phyloP scores from a whole-genome alignment of 2,329 filamentous ascomycete genomes.

The Lecanicillium sp. region DNA sequence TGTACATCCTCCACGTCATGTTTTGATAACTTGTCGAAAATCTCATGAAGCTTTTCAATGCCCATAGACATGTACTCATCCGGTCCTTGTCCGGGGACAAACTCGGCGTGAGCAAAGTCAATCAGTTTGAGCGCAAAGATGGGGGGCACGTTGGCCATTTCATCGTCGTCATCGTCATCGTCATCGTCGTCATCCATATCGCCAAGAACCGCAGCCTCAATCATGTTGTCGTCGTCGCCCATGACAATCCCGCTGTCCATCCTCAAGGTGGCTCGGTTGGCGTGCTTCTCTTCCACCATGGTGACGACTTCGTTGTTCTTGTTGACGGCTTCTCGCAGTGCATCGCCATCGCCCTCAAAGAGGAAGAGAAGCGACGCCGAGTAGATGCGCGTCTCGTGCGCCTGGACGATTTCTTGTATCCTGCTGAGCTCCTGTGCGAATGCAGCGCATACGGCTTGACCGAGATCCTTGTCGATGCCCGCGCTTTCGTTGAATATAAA shows the following conservation, averaged over 20 bases:
- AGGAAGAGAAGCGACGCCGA: slow-evolving; percentile 56
- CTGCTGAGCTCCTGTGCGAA: slow-evolving; percentile 46
- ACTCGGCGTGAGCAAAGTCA: slow-evolving; percentile 90
- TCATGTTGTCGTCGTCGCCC: slow-evolving; percentile 30
- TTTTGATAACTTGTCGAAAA: slow-evolving; percentile 59
- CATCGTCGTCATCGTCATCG: slow-evolving; percentile 35
- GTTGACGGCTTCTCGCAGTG: slow-evolving; percentile 44
- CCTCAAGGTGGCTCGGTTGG: slow-evolving; percentile 31
- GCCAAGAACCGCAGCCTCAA: not conserved
- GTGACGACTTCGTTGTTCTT: slow-evolving; percentile 43
- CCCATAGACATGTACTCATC: slow-evolving; percentile 79
- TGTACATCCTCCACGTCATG: slow-evolving; percentile 15
- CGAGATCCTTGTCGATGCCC: slow-evolving; percentile 51
- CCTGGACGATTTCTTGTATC: slow-evolving; percentile 45
- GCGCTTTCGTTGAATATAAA: slow-evolving; percentile 53
- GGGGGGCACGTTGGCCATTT: slow-evolving; percentile 42
- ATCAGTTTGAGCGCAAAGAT: slow-evolving; percentile 82
- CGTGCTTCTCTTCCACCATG: slow-evolving; percentile 39
- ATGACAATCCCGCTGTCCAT: slow-evolving; percentile 50
- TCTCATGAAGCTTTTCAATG: slow-evolving; percentile 60
- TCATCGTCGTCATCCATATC: slow-evolving; percentile 38
- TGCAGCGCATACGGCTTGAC: slow-evolving; percentile 43
- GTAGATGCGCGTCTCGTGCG: slow-evolving; percentile 56
- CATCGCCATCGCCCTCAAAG: slow-evolving; percentile 54
- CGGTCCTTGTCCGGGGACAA: slow-evolving; percentile 71